Base-by-base conservation (phyloP, 2,329 filamentous ascomycete genomes). In the Scedosporium boydii region DNA sequence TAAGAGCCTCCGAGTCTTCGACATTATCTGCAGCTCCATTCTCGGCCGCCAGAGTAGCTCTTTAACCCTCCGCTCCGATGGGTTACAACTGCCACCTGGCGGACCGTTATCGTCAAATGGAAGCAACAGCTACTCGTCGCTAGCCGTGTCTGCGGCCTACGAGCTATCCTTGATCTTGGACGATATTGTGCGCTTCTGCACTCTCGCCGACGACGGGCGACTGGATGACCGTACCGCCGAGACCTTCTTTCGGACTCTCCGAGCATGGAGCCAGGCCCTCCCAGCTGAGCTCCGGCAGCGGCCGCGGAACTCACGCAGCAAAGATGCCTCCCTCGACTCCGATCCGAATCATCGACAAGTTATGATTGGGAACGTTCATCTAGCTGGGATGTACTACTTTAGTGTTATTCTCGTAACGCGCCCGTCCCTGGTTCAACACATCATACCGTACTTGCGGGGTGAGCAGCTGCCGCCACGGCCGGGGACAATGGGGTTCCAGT, bases 381-480 rank as follows among this genome's bases (percentile, higher is more conserved):
- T 63, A 9, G 65, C 64, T 5, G 61, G 65, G 29, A 63, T 62
- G 9, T 67, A 67, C 46, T 66, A 66, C 56, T 66, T 66, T 62
- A 57, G 63, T 6, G 63, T 66, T 2, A 65, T 66, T 12, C 38
- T 66, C 3, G 63, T 65, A 6, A 66, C 65, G 23, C 34, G 65
- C 16, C 65, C 64, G 29, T 66, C 62, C 48, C 61, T 66, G n/a
- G 64, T 66, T 18, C 58, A 58, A 9, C 60, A 66, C 41, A 27
- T 66, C 42, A 61, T 64, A 14, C 34, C 34, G 34, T 38, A 38
- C 4, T 38, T 38, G 10, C 34, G 34, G 10, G 34, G 34, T 38
- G 34, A 38, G 34, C 34, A 38, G 34, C 34, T 38, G 34, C 7
- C 64, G 63, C 27, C 0, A 73, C 73, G 6, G 69, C 76, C 34